Percentiles rank a stretch among this genome's conserved stretches.
phyloP scores from a whole-genome alignment of 257 asterid genomes.

The Solanum piurae region DNA sequence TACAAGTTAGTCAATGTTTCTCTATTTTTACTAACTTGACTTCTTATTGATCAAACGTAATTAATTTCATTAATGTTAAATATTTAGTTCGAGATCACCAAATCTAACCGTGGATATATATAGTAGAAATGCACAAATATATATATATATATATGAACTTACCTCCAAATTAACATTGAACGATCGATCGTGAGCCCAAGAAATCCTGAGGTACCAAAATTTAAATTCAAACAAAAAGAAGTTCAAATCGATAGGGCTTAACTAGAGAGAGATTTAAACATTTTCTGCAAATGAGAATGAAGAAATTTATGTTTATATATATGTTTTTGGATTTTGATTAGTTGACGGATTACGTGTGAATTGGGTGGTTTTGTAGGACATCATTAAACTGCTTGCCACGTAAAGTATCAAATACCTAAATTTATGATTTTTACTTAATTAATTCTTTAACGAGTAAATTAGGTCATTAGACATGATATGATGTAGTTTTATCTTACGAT shows the following conservation, averaged over 20 bases:
- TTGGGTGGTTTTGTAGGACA: neutral
- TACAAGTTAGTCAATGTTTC: neutral
- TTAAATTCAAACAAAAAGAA: too few species aligned
- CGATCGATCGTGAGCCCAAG: neutral
- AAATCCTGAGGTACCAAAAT: neutral
- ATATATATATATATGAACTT: too few species aligned
- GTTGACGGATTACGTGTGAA: neutral
- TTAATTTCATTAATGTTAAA: neutral
- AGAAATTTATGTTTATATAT: neutral
- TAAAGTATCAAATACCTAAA: neutral
- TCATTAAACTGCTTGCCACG: neutral
- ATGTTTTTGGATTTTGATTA: neutral
- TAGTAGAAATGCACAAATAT: too few species aligned
- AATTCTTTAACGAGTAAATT: neutral
- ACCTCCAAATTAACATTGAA: neutral
- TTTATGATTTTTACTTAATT: neutral
- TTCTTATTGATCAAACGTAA: neutral
- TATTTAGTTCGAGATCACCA: neutral
- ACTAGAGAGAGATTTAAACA: neutral
- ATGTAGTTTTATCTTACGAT: too few species aligned
- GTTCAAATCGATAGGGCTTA: neutral
- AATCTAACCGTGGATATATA: too few species aligned
- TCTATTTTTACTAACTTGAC: neutral
- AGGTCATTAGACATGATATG: neutral
- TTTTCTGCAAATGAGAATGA: neutral